Conservation (phyloP, 139 green algal genomes). For the Tetradesmus obliquus region DNA sequence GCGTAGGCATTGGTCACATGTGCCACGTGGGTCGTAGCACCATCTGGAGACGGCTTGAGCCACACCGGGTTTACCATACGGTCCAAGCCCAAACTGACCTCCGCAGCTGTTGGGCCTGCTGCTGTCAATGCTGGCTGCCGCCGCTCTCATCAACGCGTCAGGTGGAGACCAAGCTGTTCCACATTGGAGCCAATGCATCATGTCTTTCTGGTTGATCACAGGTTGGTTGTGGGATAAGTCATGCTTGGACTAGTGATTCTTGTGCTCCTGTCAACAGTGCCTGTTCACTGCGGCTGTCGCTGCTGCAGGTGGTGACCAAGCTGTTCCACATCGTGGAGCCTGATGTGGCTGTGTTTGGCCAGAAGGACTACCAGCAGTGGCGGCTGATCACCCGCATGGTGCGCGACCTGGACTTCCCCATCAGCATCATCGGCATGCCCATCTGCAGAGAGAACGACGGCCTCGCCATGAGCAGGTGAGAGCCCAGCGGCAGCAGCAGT, state of each 20-base stretch:
- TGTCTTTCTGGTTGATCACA: too few species aligned
- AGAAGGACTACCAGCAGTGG: constrained; percentile 98
- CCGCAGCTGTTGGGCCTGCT: not conserved
- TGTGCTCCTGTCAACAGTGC: not conserved
- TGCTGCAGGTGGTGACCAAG: constrained; percentile 86
- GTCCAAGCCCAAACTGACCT: not conserved
- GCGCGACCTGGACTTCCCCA: constrained; percentile 91
- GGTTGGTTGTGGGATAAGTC: not conserved
- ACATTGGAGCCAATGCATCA: too few species aligned
- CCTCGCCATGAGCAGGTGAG: constrained; percentile 94
- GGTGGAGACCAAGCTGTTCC: too few species aligned
- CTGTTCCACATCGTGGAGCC: constrained; percentile 98
- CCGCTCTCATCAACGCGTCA: too few species aligned
- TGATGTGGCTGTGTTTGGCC: constrained; percentile 96
- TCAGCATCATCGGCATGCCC: constrained; percentile 90
- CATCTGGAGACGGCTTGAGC: too few species aligned
- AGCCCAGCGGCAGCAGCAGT: not conserved
- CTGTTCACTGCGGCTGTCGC: not conserved
- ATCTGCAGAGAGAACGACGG: constrained; percentile 92
- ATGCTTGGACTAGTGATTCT: not conserved
- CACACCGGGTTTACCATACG: too few species aligned
- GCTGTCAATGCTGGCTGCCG: not conserved
- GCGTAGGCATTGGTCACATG: too few species aligned
- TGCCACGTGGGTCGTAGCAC: too few species aligned
- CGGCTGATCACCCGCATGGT: constrained; percentile 90